Evolutionary conservation across 2,329 filamentous ascomycete genomes (phyloP), one percentile per base, ranked within the genome.

Genomic region (Colletotrichum tabaci): DNA sequence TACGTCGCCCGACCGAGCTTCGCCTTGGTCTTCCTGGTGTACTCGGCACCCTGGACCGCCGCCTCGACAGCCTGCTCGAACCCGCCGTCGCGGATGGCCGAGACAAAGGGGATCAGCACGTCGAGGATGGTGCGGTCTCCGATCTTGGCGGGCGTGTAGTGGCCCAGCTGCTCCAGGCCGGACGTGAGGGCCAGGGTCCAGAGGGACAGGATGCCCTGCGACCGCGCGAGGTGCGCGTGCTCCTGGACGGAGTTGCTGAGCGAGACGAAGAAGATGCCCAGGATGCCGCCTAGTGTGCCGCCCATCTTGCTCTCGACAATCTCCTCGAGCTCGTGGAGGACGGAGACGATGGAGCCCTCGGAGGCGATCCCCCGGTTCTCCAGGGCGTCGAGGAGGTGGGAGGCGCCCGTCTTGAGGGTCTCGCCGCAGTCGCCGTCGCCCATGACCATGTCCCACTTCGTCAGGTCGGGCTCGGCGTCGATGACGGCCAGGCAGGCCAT

Each of bases 1-100:
- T 94, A 94, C 0, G 92, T 92, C 13, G 91, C 91, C 62, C 92
- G 84, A 2, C 92, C 92, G 38, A 94, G 82, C 75, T 84, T 89
- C 9, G 92, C 90, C 79, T 85, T 88, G 86, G 93, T 89, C 35
- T 83, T 88, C 80, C 87, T 91, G 4, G 92, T 94, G 8, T 84
- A 85, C 77, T 91, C 88, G 5, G 91, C 87, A 8, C 91, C 91
- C 52, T 84, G 80, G 10, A 88, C 83, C 0, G 91, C 92, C 1
- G 89, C 89, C 68, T 83, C 80, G 10, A 92, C 89, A 1, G 87
- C 90, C 10, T 84, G 84, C 3, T 87, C 84, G 62, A 93, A 86
- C 53, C 85, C 85, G 2, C 84, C 84, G 21, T 83, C 84, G 18
- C 83, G 76, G 74, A 89, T 79, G 10, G 80, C 81, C 57, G 85